A percentile compares a stretch with the other conserved stretches of the same genome.
phyloP scores from a whole-genome alignment of 768 basidiomycete species.

The Basidioascus undulatus region DNA sequence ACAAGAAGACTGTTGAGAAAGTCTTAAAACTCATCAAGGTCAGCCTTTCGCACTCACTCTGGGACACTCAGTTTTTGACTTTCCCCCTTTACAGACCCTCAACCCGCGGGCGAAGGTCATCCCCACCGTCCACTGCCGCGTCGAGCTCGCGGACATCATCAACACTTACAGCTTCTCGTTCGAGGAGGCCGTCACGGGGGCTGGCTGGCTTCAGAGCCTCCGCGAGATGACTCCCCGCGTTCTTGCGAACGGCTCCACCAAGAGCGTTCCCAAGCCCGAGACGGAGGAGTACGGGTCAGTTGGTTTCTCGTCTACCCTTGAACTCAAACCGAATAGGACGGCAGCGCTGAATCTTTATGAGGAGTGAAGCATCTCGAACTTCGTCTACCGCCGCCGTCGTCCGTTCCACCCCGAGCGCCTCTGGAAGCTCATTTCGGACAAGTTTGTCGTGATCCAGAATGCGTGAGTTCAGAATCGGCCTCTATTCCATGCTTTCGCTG shows the following conservation, averaged over 20 bases:
- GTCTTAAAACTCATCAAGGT: constrained; percentile 13
- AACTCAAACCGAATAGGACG: too few species aligned
- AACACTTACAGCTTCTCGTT: constrained; percentile 16
- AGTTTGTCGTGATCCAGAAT: constrained; percentile 18
- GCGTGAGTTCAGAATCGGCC: too few species aligned
- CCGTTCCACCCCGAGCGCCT: constrained; percentile 18
- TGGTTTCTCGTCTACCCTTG: neutral
- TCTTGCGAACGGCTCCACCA: neutral
- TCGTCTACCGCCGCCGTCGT: constrained; percentile 17
- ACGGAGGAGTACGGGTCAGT: constrained; percentile 14
- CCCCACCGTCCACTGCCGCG: constrained; percentile 4
- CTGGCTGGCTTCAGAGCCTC: constrained; percentile 17
- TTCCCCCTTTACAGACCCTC: too few species aligned
- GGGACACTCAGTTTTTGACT: too few species aligned
- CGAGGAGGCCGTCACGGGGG: constrained; percentile 13
- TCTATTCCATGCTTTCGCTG: too few species aligned
- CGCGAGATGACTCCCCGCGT: constrained; percentile 8
- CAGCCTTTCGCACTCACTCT: too few species aligned
- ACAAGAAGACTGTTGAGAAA: constrained; percentile 6
- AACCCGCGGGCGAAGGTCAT: constrained; percentile 15
- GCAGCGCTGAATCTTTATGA: too few species aligned
- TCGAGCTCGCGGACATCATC: constrained; percentile 15
- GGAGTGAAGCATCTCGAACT: constrained; percentile 12
- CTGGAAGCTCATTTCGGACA: constrained; percentile 15
- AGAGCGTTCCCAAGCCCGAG: constrained; percentile 15